These are phyloP conservation scores for Calonectria leucothoes DNA, from an alignment of 2,329 filamentous ascomycete species.

Conservation along the genomic window DNA sequence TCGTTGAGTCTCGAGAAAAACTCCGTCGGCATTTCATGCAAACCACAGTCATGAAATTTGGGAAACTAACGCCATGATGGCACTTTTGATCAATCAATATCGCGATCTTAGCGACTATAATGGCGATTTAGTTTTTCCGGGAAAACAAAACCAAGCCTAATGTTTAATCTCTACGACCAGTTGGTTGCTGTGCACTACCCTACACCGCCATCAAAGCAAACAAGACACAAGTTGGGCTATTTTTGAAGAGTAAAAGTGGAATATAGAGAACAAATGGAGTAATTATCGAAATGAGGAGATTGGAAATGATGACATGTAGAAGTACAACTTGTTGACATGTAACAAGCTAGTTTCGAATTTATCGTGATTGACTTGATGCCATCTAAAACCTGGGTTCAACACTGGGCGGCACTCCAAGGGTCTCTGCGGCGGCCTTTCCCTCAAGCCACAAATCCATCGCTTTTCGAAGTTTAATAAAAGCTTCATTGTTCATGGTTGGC, in stretches of 20 bases:
- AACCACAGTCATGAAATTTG: too few relatives aligned
- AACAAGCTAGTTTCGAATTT: background rate
- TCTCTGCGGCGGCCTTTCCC: background rate
- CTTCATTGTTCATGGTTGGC: slow-evolving; percentile 9
- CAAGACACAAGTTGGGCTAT: background rate
- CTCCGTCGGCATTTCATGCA: too few relatives aligned
- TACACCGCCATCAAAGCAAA: background rate
- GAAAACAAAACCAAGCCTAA: background rate
- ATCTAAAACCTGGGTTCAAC: background rate
- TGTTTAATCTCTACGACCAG: background rate
- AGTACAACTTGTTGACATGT: accelerated
- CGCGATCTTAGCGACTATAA: background rate
- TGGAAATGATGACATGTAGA: background rate
- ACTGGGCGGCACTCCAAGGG: background rate
- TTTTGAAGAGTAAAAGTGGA: background rate
- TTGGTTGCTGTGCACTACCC: background rate
- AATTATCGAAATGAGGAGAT: background rate
- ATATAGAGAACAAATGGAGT: background rate
- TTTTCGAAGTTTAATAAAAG: background rate
- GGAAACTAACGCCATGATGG: too few relatives aligned
- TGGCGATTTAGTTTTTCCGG: background rate
- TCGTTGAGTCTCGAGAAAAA: too few relatives aligned
- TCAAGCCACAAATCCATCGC: slow-evolving; percentile 11
- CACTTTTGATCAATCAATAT: background rate
- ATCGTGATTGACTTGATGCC: background rate